Evolutionary conservation across 768 basidiomycete species (phyloP), one percentile per base, ranked within the genome.

Genomic region (Macrolepiota albuminosa): DNA sequence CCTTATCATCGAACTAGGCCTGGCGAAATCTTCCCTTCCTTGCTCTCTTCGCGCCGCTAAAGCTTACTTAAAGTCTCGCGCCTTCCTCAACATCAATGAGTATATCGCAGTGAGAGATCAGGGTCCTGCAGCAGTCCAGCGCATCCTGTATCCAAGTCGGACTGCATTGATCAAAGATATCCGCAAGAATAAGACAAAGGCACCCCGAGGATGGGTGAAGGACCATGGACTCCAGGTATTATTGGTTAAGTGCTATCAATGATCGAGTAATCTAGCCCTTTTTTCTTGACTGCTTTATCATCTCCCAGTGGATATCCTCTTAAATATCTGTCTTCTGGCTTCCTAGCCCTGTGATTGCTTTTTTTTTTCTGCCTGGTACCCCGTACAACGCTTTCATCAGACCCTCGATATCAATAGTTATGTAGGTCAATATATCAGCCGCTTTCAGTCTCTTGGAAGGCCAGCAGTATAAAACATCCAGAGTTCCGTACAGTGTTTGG

Each of bases 1-100:
- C 0, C 80, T 92, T 60, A 84, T 90, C 64, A 76, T 91, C 61
- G 91, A 92, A 72, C 78, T 92, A n/a, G 89, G 89, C n/a, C 74
- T 81, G 55, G 75, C 75, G 16, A 76, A 77, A 0, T 75, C 73
- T 34, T 72, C 77, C 29, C 74, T 89, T 3, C 90, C 90, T 2
- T 69, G 70, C 34, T 81, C 87, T 0, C 71, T 92, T 55, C 81
- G 71, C n/a, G 77, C 87, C 7, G 91, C 89, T n/a, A 85, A 82
- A 63, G 81, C 81, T 14, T 74, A 87, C 45, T 71, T 92, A 50
- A 91, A 88, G 72, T 73, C 83, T 6, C 78, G 77, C 43, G 88
- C 78, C 0, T 90, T 91, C 67, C 65, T 92, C 34, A 90, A 89
- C 66, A 81, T 93, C 59, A 78, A 79, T 52, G 89, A 91, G 61